Conservation (phyloP, 768 basidiomycete genomes). For the Lactifluus pinguis region DNA sequence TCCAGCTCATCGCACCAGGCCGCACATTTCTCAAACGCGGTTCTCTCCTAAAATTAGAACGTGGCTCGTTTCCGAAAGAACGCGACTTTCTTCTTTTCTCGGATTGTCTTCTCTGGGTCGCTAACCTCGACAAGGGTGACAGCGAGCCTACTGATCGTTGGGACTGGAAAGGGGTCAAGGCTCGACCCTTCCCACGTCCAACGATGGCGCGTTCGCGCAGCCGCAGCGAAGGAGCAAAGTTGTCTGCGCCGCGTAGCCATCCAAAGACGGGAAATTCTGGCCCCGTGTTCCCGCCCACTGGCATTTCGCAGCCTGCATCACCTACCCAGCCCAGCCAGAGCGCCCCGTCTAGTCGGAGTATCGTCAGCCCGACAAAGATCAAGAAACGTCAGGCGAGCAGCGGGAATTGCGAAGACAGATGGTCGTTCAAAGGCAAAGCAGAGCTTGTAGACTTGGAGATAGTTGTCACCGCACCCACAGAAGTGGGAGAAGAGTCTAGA, state of each 20-base stretch:
- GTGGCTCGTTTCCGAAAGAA: conserved; percentile 40
- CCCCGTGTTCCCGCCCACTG: not conserved
- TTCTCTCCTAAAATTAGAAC: conserved; percentile 46
- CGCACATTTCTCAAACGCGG: conserved; percentile 70
- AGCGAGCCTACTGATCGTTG: conserved; percentile 18
- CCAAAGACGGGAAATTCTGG: conserved; percentile 4
- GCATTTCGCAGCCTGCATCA: not conserved
- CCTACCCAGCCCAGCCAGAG: not conserved
- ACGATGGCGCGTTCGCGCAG: conserved; percentile 39
- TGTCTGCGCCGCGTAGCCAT: conserved; percentile 25
- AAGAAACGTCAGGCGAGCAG: conserved; percentile 26
- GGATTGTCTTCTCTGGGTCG: conserved; percentile 74
- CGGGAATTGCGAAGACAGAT: conserved; percentile 48
- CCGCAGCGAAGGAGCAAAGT: conserved; percentile 49
- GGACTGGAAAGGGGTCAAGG: conserved; percentile 19
- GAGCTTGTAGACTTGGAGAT: conserved; percentile 72
- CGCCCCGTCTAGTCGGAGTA: conserved; percentile 17
- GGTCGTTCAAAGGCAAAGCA: conserved; percentile 62
- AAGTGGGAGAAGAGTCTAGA: conserved; percentile 43
- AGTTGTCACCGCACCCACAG: conserved; percentile 41
- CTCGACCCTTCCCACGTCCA: conserved; percentile 20
- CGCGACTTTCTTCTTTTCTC: conserved; percentile 77
- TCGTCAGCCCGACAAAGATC: conserved; percentile 22
- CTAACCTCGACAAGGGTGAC: conserved; percentile 32
- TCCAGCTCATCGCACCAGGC: conserved; percentile 71